Conservation (phyloP, 2,329 filamentous ascomycete genomes). For the Cadophora sp. region DNA sequence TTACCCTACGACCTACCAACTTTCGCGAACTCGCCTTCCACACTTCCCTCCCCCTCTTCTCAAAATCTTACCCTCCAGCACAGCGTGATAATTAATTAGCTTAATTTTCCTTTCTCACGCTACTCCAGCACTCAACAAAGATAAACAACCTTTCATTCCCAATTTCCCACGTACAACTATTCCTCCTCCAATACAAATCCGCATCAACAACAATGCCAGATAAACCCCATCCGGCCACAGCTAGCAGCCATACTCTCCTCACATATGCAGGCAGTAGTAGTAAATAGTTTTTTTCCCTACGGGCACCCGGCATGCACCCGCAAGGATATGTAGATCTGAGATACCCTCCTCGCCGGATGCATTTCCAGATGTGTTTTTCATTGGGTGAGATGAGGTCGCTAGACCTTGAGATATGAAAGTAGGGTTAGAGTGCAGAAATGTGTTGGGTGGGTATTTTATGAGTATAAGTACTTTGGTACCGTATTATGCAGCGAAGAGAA, state of each 20-base stretch:
- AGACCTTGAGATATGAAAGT: background rate
- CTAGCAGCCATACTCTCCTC: background rate
- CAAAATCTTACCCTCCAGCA: background rate
- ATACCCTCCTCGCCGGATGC: background rate
- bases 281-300: too few species aligned
- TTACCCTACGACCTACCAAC: too few species aligned
- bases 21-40: too few species aligned
- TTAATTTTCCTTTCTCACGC: too few species aligned
- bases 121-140: too few species aligned
- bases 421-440: background rate
- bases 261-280: too few species aligned
- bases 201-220: too few species aligned
- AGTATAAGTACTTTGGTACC: background rate
- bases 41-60: too few species aligned
- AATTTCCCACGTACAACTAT: too few species aligned
- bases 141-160: too few species aligned
- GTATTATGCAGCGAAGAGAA: background rate
- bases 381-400: background rate
- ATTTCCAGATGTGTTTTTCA: background rate
- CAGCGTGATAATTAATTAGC: too few species aligned
- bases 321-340: constrained; percentile 18
- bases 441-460: background rate
- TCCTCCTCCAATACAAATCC: too few species aligned
- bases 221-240: background rate
- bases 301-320: background rate